Base-by-base conservation (phyloP, 2,329 filamentous ascomycete genomes). In the Aspergillus latus region DNA sequence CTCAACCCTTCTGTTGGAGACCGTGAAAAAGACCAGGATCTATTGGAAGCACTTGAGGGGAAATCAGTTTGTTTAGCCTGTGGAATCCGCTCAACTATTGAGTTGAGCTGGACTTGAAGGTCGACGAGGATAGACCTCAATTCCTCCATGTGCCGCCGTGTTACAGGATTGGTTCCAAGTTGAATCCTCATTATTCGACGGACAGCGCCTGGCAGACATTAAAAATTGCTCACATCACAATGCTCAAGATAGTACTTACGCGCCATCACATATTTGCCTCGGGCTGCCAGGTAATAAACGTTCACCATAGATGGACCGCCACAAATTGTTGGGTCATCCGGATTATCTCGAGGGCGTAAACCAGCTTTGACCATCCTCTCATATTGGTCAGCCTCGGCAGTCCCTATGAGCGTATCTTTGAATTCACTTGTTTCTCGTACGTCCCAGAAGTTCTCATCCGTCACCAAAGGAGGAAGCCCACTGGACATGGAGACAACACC, bases 401-500 rank as follows among this genome's bases (percentile, higher is more conserved):
- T 74, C 2, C 74, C 74, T 9, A 78, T 56, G 7, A 74, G 65
- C 1, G 74, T 75, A 53, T 80, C 78, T 58, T 79, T 77, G 5
- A 80, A 68, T 63, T 80, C 77, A 45, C 74, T 79, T 3, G 74
- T 73, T 53, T 76, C 72, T 7, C 73, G 68, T 1, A 80, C 78
- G 61, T 81, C 77, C 71, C 76, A 80, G 39, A 76, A 79, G 48
- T 74, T 74, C 52, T 80, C 77, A 37, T 78, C 76, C 36, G 72
- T 73, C 11, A 80, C 74, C 28, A 79, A 64, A 7, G 78, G 77
- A 5, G 77, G 77, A 10, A 80, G 66, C 2, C 78, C 78, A 48
- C 76, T 78, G 3, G 78, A 77, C 68, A 80, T 78, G 2, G 78
- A 74, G n/a, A 80, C 74, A 9, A 78, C 72, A n/a, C 76, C 68